Conservation (phyloP, 768 basidiomycete genomes). For the Suillus fuscotomentosus region DNA sequence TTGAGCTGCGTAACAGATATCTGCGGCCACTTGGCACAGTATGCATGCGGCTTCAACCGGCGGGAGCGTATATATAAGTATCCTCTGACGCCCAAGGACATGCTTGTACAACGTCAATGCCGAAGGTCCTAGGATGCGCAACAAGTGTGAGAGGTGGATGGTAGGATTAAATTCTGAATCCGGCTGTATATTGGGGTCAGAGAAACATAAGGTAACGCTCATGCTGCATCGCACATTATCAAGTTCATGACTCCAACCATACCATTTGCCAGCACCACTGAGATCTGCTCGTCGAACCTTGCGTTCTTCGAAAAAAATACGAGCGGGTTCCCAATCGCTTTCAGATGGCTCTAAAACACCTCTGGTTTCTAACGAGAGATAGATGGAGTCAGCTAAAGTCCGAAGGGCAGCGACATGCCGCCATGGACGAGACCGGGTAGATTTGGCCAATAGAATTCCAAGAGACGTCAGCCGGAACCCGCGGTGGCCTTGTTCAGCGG, state of each 20-base stretch:
- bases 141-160: slow-evolving; percentile 69
- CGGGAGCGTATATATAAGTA: slow-evolving; percentile 79
- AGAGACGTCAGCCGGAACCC: slow-evolving; percentile 80
- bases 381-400: slow-evolving; percentile 52
- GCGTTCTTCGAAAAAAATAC: slow-evolving; percentile 64
- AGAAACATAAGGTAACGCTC: neutral
- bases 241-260: slow-evolving; percentile 67
- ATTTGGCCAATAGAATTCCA: slow-evolving; percentile 68
- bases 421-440: slow-evolving; percentile 72
- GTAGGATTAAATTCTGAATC: slow-evolving; percentile 46
- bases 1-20: slow-evolving; percentile 57
- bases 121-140: slow-evolving; percentile 78
- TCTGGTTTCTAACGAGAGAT: slow-evolving; percentile 47
- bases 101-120: slow-evolving; percentile 79
- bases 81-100: slow-evolving; percentile 66
- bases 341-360: slow-evolving; percentile 50
- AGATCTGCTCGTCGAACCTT: slow-evolving; percentile 49
- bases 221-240: slow-evolving; percentile 41
- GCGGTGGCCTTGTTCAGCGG: slow-evolving; percentile 69
- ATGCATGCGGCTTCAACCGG: slow-evolving; percentile 80
- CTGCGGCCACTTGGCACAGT: slow-evolving; percentile 59
- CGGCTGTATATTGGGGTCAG: slow-evolving; percentile 10
- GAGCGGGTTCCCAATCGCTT: slow-evolving; percentile 61
- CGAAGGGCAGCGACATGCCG: slow-evolving; percentile 65
- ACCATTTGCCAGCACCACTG: slow-evolving; percentile 60